Conservation (phyloP, 2,329 filamentous ascomycete species). For the Colletotrichum abscissum region DNA sequence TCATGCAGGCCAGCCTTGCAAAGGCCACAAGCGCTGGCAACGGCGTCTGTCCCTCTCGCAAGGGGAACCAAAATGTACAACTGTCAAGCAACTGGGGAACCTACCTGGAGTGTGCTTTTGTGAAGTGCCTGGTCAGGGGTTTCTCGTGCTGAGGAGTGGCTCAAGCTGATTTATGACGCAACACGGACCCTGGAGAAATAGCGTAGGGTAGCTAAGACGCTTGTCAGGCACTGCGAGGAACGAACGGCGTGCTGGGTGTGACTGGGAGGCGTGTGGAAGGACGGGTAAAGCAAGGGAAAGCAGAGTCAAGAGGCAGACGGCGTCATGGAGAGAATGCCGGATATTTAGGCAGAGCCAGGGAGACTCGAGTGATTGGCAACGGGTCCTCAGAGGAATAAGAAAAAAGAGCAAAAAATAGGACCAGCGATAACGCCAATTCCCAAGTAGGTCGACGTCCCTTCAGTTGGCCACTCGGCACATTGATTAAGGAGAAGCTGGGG, state of each 20-base stretch:
- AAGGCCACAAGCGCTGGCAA: constrained; percentile 22
- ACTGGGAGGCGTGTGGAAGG: background rate
- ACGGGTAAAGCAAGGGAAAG: constrained; percentile 21
- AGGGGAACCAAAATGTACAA: constrained; percentile 26
- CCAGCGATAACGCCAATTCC: constrained; percentile 29
- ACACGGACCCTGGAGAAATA: constrained; percentile 13
- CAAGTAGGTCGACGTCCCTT: constrained; percentile 20
- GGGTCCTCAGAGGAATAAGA: constrained; percentile 9
- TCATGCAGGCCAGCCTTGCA: constrained; percentile 36
- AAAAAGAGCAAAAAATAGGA: constrained; percentile 15
- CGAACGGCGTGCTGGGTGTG: constrained; percentile 6
- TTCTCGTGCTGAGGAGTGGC: constrained; percentile 17
- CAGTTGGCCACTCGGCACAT: constrained; percentile 35
- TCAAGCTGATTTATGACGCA: constrained; percentile 27
- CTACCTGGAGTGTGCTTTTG: background rate
- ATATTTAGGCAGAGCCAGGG: constrained; percentile 35
- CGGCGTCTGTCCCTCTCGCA: background rate
- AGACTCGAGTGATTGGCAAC: constrained; percentile 34
- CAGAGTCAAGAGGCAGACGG: constrained; percentile 20
- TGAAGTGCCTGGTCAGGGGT: constrained; percentile 7
- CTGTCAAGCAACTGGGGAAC: constrained; percentile 17
- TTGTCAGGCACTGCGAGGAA: constrained; percentile 1
- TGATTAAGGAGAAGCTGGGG: constrained; percentile 39
- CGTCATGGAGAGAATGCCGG: constrained; percentile 29
- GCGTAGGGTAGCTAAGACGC: background rate